Evolutionary conservation across 257 asterid species (phyloP).

Genomic region (Henckelia pumila): DNA sequence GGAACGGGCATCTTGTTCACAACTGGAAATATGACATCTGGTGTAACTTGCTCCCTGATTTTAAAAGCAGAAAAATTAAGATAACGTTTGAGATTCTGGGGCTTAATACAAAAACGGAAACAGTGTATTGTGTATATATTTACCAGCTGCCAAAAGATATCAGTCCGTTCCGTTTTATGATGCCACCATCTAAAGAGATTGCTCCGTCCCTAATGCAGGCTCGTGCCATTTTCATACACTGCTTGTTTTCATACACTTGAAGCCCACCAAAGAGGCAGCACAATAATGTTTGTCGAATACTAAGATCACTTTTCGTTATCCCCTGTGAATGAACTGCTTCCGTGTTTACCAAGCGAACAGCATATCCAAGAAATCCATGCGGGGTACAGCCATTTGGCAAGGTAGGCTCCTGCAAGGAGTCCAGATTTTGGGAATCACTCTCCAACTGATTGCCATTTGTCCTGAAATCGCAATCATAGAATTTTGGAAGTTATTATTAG

Average conservation of each 20-base stretch:
- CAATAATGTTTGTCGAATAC: slow-evolving; percentile 55
- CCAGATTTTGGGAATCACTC: slow-evolving; percentile 31
- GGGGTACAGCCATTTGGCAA: slow-evolving; percentile 43
- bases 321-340: slow-evolving; percentile 27
- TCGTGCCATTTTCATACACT: slow-evolving; percentile 44
- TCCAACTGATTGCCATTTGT: slow-evolving; percentile 4
- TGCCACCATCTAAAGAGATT: slow-evolving; percentile 67
- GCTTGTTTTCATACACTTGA: slow-evolving; percentile 53
- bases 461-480: background rate
- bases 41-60: slow-evolving; percentile 44
- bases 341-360: slow-evolving; percentile 46
- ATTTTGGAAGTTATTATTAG: too few relatives aligned
- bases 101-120: slow-evolving; percentile 1
- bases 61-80: background rate
- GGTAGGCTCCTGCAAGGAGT: slow-evolving; percentile 40
- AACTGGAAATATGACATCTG: slow-evolving; percentile 50
- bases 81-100: background rate
- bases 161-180: slow-evolving; percentile 49
- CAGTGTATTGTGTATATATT: background rate
- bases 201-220: slow-evolving; percentile 48
- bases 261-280: slow-evolving; percentile 58
- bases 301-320: slow-evolving; percentile 42
- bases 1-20: slow-evolving; percentile 7
- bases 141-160: slow-evolving; percentile 47
- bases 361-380: slow-evolving; percentile 54